A percentile compares a stretch with the other conserved stretches of the same genome.
Evolutionary conservation across 2,329 filamentous ascomycete species (phyloP).

Genomic region (Fusarium kyushuense): DNA sequence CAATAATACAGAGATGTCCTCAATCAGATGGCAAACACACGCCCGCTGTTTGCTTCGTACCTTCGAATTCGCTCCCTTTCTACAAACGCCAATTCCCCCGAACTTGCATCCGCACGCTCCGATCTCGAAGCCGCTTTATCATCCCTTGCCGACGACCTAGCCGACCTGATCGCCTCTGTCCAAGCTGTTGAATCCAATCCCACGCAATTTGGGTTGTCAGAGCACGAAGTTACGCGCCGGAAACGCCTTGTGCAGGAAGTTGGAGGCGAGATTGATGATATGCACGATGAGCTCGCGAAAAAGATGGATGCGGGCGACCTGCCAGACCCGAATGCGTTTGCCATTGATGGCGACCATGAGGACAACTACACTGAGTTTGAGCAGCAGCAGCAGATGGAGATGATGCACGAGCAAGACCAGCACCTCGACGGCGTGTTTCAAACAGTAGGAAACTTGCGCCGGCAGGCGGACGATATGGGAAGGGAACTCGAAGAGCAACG

Average conservation of each 20-base stretch:
- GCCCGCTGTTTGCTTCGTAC: slow-evolving; percentile 93
- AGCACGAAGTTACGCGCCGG: slow-evolving; percentile 83
- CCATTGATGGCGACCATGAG: slow-evolving; percentile 63
- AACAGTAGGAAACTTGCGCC: slow-evolving; percentile 89
- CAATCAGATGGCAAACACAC: slow-evolving; percentile 80
- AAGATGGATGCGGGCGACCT: slow-evolving; percentile 63
- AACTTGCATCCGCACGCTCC: slow-evolving; percentile 81
- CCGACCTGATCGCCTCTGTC: slow-evolving; percentile 89
- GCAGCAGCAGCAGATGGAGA: slow-evolving; percentile 88
- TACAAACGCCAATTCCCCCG: slow-evolving; percentile 78
- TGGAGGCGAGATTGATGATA: slow-evolving; percentile 87
- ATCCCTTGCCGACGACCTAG: slow-evolving; percentile 83
- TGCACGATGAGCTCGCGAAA: slow-evolving; percentile 83
- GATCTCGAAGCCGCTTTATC: slow-evolving; percentile 76
- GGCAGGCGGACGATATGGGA: slow-evolving; percentile 96
- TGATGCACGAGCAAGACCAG: slow-evolving; percentile 95
- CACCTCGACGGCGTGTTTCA: slow-evolving; percentile 92
- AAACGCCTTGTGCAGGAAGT: slow-evolving; percentile 88
- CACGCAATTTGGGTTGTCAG: slow-evolving; percentile 85
- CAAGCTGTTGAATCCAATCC: slow-evolving; percentile 89
- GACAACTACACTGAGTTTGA: slow-evolving; percentile 83
- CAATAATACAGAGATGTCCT: slow-evolving; percentile 81
- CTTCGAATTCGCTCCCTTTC: slow-evolving; percentile 92
- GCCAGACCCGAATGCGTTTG: slow-evolving; percentile 67
- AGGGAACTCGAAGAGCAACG: slow-evolving; percentile 94